phyloP scores from a whole-genome alignment of 192 early-diverging fungal genomes.

The Coemansia pectinata region DNA sequence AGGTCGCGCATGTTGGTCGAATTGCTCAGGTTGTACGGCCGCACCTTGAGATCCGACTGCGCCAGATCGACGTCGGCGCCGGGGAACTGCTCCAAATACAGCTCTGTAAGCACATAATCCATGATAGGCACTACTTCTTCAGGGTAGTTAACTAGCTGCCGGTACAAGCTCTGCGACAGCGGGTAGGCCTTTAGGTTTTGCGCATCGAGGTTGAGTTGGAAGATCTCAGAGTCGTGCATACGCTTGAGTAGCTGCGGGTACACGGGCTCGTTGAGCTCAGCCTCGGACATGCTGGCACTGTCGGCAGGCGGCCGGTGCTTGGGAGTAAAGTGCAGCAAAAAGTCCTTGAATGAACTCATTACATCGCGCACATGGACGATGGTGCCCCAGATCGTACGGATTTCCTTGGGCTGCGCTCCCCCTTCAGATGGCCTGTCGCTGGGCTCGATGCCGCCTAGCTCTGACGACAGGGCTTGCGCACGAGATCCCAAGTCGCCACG shows the following conservation, averaged over 20 bases:
- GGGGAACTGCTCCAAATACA: slow-evolving; percentile 68
- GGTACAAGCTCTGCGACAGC: slow-evolving; percentile 65
- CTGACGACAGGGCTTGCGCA: slow-evolving; percentile 44
- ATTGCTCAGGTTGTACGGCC: slow-evolving; percentile 82
- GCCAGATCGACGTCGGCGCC: slow-evolving; percentile 59
- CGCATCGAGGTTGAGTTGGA: slow-evolving; percentile 88
- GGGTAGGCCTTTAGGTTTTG: slow-evolving; percentile 74
- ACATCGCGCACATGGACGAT: slow-evolving; percentile 85
- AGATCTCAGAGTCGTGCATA: slow-evolving; percentile 68
- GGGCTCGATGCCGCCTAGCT: slow-evolving; percentile 43
- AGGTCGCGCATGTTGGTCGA: slow-evolving; percentile 92
- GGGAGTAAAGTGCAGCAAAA: slow-evolving; percentile 72
- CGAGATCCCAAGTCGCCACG: slow-evolving; percentile 46
- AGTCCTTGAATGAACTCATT: slow-evolving; percentile 77
- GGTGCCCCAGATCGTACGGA: slow-evolving; percentile 89
- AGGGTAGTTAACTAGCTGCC: slow-evolving; percentile 88
- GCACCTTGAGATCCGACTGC: slow-evolving; percentile 64
- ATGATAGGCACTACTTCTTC: slow-evolving; percentile 94
- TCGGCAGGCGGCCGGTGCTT: slow-evolving; percentile 54
- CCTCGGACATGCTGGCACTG: slow-evolving; percentile 29
- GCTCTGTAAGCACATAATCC: slow-evolving; percentile 83
- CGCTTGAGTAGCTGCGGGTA: slow-evolving; percentile 73
- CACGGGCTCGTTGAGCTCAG: slow-evolving; percentile 63
- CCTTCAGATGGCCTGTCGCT: slow-evolving; percentile 13
- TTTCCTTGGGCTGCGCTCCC: slow-evolving; percentile 31